A percentile compares a stretch with the other conserved stretches of the same genome.
Evolutionary conservation across 768 basidiomycete species (phyloP).

Genomic region (Guyanaporus albipodus): DNA sequence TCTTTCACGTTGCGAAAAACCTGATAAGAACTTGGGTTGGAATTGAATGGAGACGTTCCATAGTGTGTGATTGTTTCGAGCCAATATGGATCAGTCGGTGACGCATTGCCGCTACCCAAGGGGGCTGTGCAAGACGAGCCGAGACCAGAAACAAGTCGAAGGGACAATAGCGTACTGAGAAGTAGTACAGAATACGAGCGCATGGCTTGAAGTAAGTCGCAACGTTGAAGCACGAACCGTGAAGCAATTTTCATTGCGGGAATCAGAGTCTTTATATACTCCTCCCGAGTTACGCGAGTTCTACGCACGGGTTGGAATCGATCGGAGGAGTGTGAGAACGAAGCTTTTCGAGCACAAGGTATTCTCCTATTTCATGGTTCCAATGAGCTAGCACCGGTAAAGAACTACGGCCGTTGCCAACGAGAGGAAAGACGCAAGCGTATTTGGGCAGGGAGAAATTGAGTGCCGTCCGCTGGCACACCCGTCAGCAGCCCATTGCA

Average conservation of each 20-base stretch:
- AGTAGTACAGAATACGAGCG: neutral
- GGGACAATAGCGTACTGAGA: slow-evolving; percentile 8
- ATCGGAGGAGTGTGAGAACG: slow-evolving; percentile 2
- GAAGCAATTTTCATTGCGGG: too few relatives aligned
- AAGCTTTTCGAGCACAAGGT: neutral
- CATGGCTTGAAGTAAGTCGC: slow-evolving; percentile 5
- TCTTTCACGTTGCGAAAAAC: slow-evolving; percentile 77
- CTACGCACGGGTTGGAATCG: neutral
- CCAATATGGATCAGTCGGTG: slow-evolving; percentile 51
- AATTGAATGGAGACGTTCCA: slow-evolving; percentile 64
- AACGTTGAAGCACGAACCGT: too few relatives aligned
- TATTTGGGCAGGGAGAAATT: neutral
- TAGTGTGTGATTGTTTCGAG: slow-evolving; percentile 66
- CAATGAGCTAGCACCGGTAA: slow-evolving; percentile 1
- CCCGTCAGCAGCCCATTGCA: neutral
- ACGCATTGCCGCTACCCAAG: slow-evolving; percentile 47
- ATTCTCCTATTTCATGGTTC: neutral
- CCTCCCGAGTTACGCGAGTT: neutral
- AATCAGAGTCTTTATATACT: slow-evolving; percentile 14
- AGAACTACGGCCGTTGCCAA: neutral
- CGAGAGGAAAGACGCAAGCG: neutral
- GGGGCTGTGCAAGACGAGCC: slow-evolving; percentile 47
- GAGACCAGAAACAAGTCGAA: slow-evolving; percentile 26
- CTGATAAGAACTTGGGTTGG: slow-evolving; percentile 48
- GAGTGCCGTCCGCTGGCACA: slow-evolving; percentile 1